Evolutionary conservation across 1,139 yeast genomes (phyloP).

Genomic region (Petasospora rhodanensis): DNA sequence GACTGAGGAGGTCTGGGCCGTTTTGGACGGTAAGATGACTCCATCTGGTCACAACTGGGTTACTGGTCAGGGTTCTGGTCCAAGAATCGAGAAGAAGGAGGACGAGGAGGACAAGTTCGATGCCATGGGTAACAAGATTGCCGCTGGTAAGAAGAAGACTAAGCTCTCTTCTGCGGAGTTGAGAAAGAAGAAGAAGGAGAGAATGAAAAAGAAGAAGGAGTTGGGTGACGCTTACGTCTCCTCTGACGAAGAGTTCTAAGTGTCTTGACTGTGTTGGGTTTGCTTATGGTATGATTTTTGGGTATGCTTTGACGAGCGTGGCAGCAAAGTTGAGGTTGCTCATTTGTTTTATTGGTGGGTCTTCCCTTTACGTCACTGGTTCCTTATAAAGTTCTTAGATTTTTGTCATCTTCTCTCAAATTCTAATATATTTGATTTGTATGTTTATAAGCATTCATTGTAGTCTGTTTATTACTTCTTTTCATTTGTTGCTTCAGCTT

Average conservation of each 20-base stretch:
- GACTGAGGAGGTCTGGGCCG: constrained; percentile 99
- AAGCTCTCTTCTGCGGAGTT: constrained; percentile 98
- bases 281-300: background rate
- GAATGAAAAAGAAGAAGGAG: constrained; percentile 99
- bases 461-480: no score
- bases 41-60: constrained; percentile 99
- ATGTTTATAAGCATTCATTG: no score
- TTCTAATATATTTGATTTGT: no score
- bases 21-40: constrained; percentile 94
- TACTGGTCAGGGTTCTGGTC: constrained; percentile 99
- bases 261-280: no score
- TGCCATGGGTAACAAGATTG: constrained; percentile 99
- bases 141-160: constrained; percentile 91
- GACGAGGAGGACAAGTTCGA: constrained; percentile 98
- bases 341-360: no score
- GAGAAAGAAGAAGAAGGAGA: constrained; percentile 99
- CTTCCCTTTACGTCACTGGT: no score
- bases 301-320: background rate
- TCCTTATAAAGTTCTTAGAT: no score
- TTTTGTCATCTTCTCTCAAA: no score
- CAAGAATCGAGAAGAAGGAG: constrained; percentile 96
- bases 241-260: constrained; percentile 68
- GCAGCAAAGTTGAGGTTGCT: background rate
- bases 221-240: constrained; percentile 98
- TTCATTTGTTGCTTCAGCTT: no score